A percentile compares a stretch with the other conserved stretches of the same genome.
phyloP scores from a whole-genome alignment of 2,329 filamentous ascomycete species.

The Xylaria polymorpha region DNA sequence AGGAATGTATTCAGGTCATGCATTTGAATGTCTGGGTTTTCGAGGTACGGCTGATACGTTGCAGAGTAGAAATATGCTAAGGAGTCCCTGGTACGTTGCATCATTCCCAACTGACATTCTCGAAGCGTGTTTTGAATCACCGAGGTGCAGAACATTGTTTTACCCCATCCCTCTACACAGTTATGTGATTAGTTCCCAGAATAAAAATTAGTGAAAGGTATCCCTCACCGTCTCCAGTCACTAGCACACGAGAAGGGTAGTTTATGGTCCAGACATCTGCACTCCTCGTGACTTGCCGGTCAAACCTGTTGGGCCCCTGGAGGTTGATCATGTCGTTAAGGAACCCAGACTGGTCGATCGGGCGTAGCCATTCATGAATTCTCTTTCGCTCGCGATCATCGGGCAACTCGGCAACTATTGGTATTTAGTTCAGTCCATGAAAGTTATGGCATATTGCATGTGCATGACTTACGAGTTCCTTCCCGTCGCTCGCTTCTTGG shows the following conservation, averaged over 20 bases:
- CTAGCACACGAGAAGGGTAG: slow-evolving; percentile 16
- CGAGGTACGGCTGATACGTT: slow-evolving; percentile 20
- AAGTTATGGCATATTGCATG: neutral
- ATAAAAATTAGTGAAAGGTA: neutral
- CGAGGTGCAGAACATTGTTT: slow-evolving; percentile 39
- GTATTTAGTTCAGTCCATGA: neutral
- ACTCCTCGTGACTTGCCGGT: slow-evolving; percentile 21
- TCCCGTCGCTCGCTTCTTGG: slow-evolving; percentile 16
- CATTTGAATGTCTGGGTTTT: neutral
- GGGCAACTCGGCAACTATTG: slow-evolving; percentile 19
- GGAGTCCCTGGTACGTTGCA: slow-evolving; percentile 30
- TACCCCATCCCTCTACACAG: slow-evolving; percentile 32
- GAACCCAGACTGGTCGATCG: slow-evolving; percentile 33
- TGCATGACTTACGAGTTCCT: slow-evolving; percentile 25
- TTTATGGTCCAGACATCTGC: slow-evolving; percentile 29
- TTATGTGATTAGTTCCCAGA: neutral
- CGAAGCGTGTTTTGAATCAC: slow-evolving; percentile 32
- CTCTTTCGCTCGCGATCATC: slow-evolving; percentile 19
- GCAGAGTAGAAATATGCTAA: slow-evolving; percentile 39
- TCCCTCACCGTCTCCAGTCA: slow-evolving; percentile 24
- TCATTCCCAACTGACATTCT: slow-evolving; percentile 10
- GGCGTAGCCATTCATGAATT: slow-evolving; percentile 34
- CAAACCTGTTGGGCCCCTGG: slow-evolving; percentile 24
- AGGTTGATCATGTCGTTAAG: slow-evolving; percentile 30
- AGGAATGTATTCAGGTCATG: slow-evolving; percentile 32